phyloP scores from a whole-genome alignment of 306 rosid species.

The Pyrus betulifolia region DNA sequence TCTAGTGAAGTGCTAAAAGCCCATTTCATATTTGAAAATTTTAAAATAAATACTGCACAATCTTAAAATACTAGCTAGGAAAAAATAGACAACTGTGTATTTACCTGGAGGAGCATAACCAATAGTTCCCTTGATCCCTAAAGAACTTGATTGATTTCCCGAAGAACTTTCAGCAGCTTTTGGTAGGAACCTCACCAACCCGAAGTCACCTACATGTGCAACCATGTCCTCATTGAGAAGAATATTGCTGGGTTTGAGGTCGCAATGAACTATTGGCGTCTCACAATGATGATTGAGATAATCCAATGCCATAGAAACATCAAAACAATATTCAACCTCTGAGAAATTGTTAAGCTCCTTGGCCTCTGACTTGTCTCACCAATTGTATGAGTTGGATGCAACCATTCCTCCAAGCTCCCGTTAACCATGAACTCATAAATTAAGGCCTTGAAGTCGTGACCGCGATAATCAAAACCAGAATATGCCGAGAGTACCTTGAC shows the following conservation, averaged over 20 bases:
- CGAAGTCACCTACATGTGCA: constrained; percentile 33
- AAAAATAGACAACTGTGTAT: background rate
- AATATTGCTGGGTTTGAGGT: constrained; percentile 25
- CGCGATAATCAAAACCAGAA: constrained; percentile 7
- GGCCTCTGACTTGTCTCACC: background rate
- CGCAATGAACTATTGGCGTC: constrained; percentile 22
- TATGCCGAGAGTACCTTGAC: constrained; percentile 30
- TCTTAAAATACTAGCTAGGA: background rate
- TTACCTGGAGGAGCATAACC: constrained; percentile 38
- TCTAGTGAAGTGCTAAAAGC: no score
- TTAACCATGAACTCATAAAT: constrained; percentile 35
- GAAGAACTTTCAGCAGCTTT: background rate
- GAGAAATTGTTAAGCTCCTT: constrained; percentile 13
- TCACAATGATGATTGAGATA: constrained; percentile 29
- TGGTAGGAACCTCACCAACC: constrained; percentile 18
- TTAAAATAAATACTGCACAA: background rate
- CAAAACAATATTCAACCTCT: constrained; percentile 21
- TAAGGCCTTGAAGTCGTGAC: constrained; percentile 29
- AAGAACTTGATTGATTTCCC: background rate
- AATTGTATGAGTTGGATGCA: constrained; percentile 5
- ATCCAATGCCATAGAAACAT: constrained; percentile 29
- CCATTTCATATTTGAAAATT: background rate
- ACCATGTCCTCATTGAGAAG: constrained; percentile 22
- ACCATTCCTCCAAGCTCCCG: constrained; percentile 27
- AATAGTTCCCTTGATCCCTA: constrained; percentile 14